Percentiles rank a stretch among this genome's conserved stretches.
phyloP scores from a whole-genome alignment of 306 rosid species.

The Abrus precatorius region DNA sequence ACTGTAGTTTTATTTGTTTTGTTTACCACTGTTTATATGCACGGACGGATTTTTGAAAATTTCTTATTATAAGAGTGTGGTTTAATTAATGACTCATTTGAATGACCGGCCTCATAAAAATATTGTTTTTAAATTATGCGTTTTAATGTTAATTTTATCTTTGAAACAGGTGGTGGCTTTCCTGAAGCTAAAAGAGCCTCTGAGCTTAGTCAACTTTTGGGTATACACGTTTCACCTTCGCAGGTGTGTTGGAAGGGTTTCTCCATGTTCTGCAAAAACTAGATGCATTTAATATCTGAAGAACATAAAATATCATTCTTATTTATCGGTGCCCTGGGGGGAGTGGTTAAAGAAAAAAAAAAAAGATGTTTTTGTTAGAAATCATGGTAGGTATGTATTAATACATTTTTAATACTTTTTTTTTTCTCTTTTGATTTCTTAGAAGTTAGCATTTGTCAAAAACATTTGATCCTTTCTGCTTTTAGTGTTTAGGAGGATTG shows the following conservation, averaged over 20 bases:
- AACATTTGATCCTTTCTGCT: not conserved
- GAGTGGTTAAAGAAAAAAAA: too few species aligned
- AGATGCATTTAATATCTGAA: slow-evolving; percentile 1
- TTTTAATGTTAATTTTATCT: slow-evolving; percentile 1
- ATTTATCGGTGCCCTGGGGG: too few species aligned
- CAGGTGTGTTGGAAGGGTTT: slow-evolving; percentile 63
- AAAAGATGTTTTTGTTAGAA: too few species aligned
- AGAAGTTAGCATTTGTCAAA: not conserved
- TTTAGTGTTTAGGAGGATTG: not conserved
- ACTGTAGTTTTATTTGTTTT: slow-evolving; percentile 16
- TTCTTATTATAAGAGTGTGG: not conserved
- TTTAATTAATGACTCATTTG: slow-evolving; percentile 1
- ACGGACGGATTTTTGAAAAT: slow-evolving; percentile 11
- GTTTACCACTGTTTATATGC: not conserved
- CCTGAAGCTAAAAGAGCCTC: slow-evolving; percentile 87
- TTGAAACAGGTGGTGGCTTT: slow-evolving; percentile 80
- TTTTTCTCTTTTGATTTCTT: too few species aligned
- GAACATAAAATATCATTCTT: not conserved
- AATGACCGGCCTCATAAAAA: not conserved
- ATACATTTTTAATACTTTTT: too few species aligned
- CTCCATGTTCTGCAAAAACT: not conserved
- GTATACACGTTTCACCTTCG: slow-evolving; percentile 68
- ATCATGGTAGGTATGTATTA: too few species aligned
- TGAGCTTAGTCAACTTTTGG: slow-evolving; percentile 74
- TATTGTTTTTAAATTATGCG: not conserved